These are phyloP conservation scores for Gnomoniopsis sp. DNA, from an alignment of 2,329 filamentous ascomycete species.

Conservation along the genomic window DNA sequence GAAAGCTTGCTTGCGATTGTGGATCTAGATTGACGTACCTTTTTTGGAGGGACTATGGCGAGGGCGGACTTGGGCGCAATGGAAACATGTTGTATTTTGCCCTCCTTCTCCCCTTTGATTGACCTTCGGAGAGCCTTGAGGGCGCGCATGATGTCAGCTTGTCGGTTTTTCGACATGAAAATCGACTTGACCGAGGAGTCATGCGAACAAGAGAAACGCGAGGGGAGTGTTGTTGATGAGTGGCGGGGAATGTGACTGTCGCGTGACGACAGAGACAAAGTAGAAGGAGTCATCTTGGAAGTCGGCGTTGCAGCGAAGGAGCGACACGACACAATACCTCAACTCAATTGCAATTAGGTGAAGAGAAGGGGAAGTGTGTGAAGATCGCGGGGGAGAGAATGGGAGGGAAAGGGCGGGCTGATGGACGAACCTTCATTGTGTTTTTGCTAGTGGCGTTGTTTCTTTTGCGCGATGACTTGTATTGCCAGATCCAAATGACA, in stretches of 20 bases:
- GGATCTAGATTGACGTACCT: conserved; percentile 55
- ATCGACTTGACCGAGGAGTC: background rate
- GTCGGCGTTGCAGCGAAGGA: background rate
- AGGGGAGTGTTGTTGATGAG: background rate
- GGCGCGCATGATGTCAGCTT: conserved; percentile 42
- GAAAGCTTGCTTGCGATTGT: background rate
- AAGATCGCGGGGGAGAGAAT: background rate
- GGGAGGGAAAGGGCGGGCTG: background rate
- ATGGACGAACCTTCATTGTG: conserved; percentile 2
- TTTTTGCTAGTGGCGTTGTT: background rate
- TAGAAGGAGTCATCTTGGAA: background rate
- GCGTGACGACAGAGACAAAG: background rate
- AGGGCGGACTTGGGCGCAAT: conserved; percentile 82
- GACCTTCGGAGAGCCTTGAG: conserved; percentile 77
- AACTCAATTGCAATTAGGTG: background rate
- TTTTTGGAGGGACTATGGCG: conserved; percentile 88
- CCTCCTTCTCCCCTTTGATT: conserved; percentile 83
- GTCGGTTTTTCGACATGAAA: conserved; percentile 10
- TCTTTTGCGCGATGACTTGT: background rate
- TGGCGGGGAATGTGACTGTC: background rate
- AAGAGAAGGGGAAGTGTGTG: background rate
- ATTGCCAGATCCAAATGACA: background rate
- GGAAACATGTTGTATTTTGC: conserved; percentile 64
- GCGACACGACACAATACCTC: background rate
- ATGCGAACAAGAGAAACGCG: background rate